Evolutionary conservation across 306 rosid genomes (phyloP), one percentile per base, ranked within the genome.

Genomic region (Cucumis cinereus): DNA sequence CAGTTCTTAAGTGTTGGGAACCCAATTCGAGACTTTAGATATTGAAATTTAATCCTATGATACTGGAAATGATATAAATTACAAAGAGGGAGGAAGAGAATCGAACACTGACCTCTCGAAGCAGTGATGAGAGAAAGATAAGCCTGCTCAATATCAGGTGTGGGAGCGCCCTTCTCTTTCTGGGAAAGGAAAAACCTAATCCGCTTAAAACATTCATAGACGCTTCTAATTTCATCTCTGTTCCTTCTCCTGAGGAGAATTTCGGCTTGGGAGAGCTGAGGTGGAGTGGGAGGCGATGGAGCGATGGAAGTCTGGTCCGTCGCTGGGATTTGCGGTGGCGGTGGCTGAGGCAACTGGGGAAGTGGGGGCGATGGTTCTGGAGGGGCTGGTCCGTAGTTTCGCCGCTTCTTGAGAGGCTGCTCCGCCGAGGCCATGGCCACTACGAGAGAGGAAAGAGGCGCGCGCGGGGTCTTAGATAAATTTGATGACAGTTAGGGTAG

Each of bases 321-420:
- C 20, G 60, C 73, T 79, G 81, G 85, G 80, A 85, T 71, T 81
- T 86, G 78, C 5, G 83, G 76, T 20, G 87, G 77, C 19, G 86
- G 19, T 20, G 79, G 78, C 23, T 76, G 75, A 8, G 84, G 22
- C 19, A 38, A 69, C 1, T 84, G 73, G 0, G 82, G 81, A 10
- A 53, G 24, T 8, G 81, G 56, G 9, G 56, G 66, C 4, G 84
- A 76, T 1, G 86, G 77, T 23, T 78, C 83, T 26, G 81, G 61
- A 8, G 56, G 59, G 54, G 85, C 33, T 43, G 86, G 52, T 43
- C 83, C 91, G 82, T 83, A 78, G 12, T 87, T 79, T 88, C 52
- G 84, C 24, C 93, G 89, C 87, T 87, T 89, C 85, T 89, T 89
- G 75, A 71, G 88, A 79, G 89, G 91, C 75, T 84, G 91, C 86